Evolutionary conservation across 306 rosid genomes (phyloP), one percentile per base, ranked within the genome.

Genomic region (Trifolium subterraneum): DNA sequence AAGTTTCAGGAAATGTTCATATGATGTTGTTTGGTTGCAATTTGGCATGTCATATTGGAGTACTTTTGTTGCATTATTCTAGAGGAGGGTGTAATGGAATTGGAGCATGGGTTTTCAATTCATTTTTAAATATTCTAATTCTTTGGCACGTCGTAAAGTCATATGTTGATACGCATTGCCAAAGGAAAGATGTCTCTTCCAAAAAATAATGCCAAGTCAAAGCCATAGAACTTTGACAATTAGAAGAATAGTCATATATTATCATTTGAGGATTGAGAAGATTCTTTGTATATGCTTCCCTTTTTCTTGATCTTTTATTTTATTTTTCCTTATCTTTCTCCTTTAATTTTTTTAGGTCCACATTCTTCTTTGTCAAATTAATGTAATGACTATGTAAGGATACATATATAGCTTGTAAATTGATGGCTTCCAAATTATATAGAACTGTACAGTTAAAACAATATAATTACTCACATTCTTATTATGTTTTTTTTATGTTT

Each of bases 81-180:
- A 86, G 87, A 83, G 95, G 97, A 15, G 97, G 97, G 27, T 91
- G 97, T 56, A 89, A 91, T 12, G 97, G 97, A 31, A 89, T 91
- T 8, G 97, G 93, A 0, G 95, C 97, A 8, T 91, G 95, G 97
- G 33, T 73, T 6, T 84, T 81, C 63, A 91, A 87, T 72, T 85
- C 93, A 0, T 80, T 87, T 2, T 70, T 91, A 15, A 86, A 89
- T 63, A 87, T 71, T 6, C 70, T 81, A 11, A 83, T 89, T 83
- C 87, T 89, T 38, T 19, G 83, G 33, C 86, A 73, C 14, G 83
- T 89, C 79, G 76, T 84, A 67, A 89, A 81, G 25, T 82, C 80
- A 65, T 85, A 87, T 58, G 65, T 61, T 4, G 69, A 83, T 10
- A 25, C n/a, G 13, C 35, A 81, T 23, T 42, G 48, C 18, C 82